These are phyloP conservation scores for Ceratobasidium theobromae DNA, from an alignment of 1,284 basidiomycete genomes.

Conservation along the genomic window DNA sequence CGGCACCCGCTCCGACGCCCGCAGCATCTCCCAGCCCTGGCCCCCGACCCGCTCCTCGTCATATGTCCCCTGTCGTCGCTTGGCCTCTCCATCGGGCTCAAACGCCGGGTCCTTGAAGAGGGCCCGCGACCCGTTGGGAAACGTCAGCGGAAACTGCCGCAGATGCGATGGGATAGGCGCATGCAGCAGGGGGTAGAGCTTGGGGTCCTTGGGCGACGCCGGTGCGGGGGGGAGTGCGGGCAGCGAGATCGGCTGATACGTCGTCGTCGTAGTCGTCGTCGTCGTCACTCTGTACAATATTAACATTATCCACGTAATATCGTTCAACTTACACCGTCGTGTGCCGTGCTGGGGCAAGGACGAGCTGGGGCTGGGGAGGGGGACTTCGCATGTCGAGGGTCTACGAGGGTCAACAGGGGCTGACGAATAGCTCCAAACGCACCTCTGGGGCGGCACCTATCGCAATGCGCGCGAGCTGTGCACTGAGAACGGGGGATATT, in stretches of 20 bases:
- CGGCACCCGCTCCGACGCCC: conserved; percentile 52
- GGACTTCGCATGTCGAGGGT: conserved; percentile 19
- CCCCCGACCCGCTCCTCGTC: conserved; percentile 68
- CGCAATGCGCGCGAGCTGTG: conserved; percentile 29
- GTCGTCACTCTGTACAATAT: conserved; percentile 65
- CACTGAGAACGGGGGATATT: conserved; percentile 23
- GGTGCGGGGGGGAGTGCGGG: conserved; percentile 64
- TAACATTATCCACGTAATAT: not conserved
- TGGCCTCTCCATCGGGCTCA: conserved; percentile 55
- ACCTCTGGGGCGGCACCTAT: conserved; percentile 21
- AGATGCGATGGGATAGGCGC: conserved; percentile 67
- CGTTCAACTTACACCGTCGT: conserved; percentile 36
- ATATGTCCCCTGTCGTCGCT: conserved; percentile 52
- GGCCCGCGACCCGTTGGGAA: conserved; percentile 73
- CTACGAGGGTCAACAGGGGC: conserved; percentile 22
- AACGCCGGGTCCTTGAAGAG: conserved; percentile 51
- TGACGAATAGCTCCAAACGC: not conserved
- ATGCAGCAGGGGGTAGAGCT: conserved; percentile 71
- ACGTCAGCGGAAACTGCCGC: conserved; percentile 70
- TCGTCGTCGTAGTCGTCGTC: conserved; percentile 80
- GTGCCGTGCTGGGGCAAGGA: conserved; percentile 35
- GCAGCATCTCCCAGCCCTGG: conserved; percentile 70
- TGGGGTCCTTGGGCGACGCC: conserved; percentile 69
- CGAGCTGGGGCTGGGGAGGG: conserved; percentile 28
- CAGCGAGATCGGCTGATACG: conserved; percentile 76